Base-by-base conservation (phyloP, 1,139 yeast species). In the Hemisphaericaspora subhashii region DNA sequence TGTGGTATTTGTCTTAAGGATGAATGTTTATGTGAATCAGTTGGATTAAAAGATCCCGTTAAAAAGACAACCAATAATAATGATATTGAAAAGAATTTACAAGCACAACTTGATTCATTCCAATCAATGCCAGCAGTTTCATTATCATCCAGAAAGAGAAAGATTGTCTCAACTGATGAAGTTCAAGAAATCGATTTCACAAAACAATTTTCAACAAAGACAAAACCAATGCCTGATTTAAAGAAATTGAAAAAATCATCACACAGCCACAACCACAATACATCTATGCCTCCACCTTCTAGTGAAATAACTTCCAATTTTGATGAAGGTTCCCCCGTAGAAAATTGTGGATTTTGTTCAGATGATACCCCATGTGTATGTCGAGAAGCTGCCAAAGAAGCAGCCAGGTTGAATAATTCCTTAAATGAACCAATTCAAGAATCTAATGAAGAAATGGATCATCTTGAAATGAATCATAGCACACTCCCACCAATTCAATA, bases 311-410 rank as follows among this genome's bases (percentile, higher is more conserved):
- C 17, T 20, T 24, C 42, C 11, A 44, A 39, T n/a, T 69, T 70
- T 38, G 60, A 71, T 50, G 69, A 65, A 46, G 48, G 63, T 29
- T 73, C 82, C 1, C 83, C 86, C 3, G 77, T 81, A 41, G 95
- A 86, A 47, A 78, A 83, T 45, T 90, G 98, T 63, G 97, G 97
- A 1, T 90, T 90, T 61, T 90, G 98, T 56, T 80, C 95, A 1
- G 95, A 86, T 51, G 95, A 84, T 47, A 83, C 95, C 0, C 94
- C 95, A 4, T 90, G 98, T 63, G 86, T 90, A 3, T 90, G 98
- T 60, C 79, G 92, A 23, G 96, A 84, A 54, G 86, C 90, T 7
- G 89, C 83, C 1, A 74, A 74, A 50, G 86, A 81, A 49, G 76
- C 77, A 2, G 77, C 74, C 1, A 50, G 62, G 27, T 52, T 71